A percentile compares a stretch with the other conserved stretches of the same genome.
These are phyloP conservation scores for Fusarium cyanostomum DNA, from an alignment of 2,329 filamentous ascomycete species.

Conservation along the genomic window DNA sequence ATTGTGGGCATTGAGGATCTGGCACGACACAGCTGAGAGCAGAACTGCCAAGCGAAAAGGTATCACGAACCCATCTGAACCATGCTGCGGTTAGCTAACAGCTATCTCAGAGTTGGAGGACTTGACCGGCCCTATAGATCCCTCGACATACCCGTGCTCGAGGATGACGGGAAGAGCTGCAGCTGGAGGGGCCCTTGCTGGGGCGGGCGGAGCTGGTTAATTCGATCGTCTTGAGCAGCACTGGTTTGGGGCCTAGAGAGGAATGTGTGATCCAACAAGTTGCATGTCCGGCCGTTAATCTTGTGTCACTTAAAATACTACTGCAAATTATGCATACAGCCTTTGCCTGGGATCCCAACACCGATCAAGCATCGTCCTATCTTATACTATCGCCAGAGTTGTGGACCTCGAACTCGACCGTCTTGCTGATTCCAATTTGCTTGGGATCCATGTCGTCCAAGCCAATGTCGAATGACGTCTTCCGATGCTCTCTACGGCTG, in stretches of 20 bases:
- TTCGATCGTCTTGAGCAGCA: background rate
- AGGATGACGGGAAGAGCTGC: background rate
- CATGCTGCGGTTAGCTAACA: background rate
- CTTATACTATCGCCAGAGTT: constrained; percentile 16
- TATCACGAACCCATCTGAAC: rapidly evolving
- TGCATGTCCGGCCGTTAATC: background rate
- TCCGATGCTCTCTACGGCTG: constrained; percentile 24
- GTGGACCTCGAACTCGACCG: constrained; percentile 34
- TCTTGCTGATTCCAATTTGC: constrained; percentile 38
- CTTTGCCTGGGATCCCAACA: background rate
- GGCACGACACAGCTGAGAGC: constrained; percentile 4
- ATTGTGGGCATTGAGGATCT: constrained; percentile 24
- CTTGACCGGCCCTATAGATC: background rate
- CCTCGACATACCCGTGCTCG: rapidly evolving
- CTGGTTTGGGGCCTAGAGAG: too few relatives aligned
- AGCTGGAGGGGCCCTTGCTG: background rate
- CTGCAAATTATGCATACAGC: background rate
- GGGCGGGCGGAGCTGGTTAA: background rate
- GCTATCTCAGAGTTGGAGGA: background rate
- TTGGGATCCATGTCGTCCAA: constrained; percentile 38
- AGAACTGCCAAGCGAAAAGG: background rate
- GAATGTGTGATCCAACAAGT: too few relatives aligned
- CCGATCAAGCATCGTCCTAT: background rate
- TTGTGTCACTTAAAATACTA: background rate
- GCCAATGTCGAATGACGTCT: constrained; percentile 35